Percentiles rank a stretch among this genome's conserved stretches.
Evolutionary conservation across 805 yeast species (phyloP).

Genomic region (Metschnikowia bowlesiae): DNA sequence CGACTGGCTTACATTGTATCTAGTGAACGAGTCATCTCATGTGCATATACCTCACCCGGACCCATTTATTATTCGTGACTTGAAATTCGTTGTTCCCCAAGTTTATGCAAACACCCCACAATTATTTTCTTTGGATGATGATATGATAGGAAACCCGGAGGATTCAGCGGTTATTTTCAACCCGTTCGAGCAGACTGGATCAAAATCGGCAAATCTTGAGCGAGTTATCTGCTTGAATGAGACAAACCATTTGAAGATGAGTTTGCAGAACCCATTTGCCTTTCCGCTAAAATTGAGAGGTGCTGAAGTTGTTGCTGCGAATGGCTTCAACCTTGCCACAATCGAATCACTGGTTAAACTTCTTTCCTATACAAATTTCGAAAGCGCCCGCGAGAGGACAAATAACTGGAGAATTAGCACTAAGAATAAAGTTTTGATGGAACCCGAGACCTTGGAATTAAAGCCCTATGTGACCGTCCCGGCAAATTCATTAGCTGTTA

Average conservation of each 20-base stretch:
- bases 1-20: slow-evolving; percentile 17
- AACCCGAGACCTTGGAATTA: neutral
- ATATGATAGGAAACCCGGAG: neutral
- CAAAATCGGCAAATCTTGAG: slow-evolving; percentile 46
- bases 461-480: slow-evolving; percentile 20
- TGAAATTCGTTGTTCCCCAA: slow-evolving; percentile 25
- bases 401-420: slow-evolving; percentile 3
- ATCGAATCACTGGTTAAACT: neutral
- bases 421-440: neutral
- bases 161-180: slow-evolving; percentile 37
- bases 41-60: slow-evolving; percentile 63
- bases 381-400: neutral
- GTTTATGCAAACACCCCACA: slow-evolving; percentile 1
- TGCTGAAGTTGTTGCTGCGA: slow-evolving; percentile 36
- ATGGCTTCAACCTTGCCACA: slow-evolving; percentile 27
- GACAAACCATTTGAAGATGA: slow-evolving; percentile 49
- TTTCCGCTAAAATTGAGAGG: slow-evolving; percentile 63
- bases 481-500: slow-evolving; percentile 25
- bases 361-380: neutral
- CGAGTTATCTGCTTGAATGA: slow-evolving; percentile 42
- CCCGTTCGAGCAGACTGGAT: slow-evolving; percentile 37
- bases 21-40: slow-evolving; percentile 22
- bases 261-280: slow-evolving; percentile 73
- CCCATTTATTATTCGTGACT: slow-evolving; percentile 54
- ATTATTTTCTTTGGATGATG: slow-evolving; percentile 5